Evolutionary conservation across 768 basidiomycete species (phyloP).

Genomic region (Goffeauzyma gilvescens): DNA sequence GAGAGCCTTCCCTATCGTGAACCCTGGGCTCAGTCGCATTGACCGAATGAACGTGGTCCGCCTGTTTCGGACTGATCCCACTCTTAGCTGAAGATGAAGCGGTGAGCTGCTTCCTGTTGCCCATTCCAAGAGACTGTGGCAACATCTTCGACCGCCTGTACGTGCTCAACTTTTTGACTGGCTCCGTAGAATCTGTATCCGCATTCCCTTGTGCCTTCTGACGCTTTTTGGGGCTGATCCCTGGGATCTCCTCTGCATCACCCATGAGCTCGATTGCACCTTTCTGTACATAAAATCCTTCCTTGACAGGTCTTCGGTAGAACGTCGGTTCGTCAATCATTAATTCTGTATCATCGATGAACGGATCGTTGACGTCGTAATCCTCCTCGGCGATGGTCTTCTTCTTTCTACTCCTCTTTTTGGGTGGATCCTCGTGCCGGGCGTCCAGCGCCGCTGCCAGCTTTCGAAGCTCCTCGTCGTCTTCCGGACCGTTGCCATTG

Average conservation of each 20-base stretch:
- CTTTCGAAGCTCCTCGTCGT: constrained; percentile 3
- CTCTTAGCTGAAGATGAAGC: background rate
- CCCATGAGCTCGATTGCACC: constrained; percentile 74
- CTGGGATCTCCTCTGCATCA: constrained; percentile 36
- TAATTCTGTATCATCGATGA: constrained; percentile 94
- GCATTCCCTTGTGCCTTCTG: constrained; percentile 2
- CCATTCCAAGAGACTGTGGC: background rate
- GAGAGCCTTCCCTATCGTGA: too few species aligned
- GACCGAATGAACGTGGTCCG: background rate
- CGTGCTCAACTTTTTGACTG: constrained; percentile 1
- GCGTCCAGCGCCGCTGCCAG: constrained; percentile 6
- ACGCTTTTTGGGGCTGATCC: too few species aligned
- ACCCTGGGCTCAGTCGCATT: too few species aligned
- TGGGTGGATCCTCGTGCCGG: background rate
- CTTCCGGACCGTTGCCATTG: background rate
- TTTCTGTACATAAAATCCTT: constrained; percentile 62
- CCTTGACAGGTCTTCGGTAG: constrained; percentile 74
- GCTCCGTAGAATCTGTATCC: background rate
- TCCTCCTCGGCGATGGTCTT: constrained; percentile 52
- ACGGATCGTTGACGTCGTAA: constrained; percentile 80
- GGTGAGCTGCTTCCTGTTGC: background rate
- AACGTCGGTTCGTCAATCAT: constrained; percentile 74
- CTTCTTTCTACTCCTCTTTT: constrained; percentile 4
- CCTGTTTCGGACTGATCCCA: background rate
- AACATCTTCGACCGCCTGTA: background rate